phyloP scores from a whole-genome alignment of 371 early-diverging fungal species.

The Mucor circinelloides region DNA sequence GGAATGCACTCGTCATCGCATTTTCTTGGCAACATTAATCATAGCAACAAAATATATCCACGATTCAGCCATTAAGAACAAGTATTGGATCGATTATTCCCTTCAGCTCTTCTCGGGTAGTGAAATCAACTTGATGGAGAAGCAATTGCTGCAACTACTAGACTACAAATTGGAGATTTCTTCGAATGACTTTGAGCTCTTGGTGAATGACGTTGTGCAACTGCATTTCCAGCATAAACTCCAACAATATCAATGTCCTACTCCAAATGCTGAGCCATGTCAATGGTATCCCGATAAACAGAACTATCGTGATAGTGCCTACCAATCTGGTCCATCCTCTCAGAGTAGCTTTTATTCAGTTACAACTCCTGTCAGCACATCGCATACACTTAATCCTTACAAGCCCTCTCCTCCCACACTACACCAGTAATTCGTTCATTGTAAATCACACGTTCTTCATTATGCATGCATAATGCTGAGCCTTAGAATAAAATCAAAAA shows the following conservation, averaged over 20 bases:
- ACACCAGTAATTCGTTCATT: neutral
- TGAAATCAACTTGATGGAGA: constrained; percentile 84
- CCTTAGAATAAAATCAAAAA: too few species aligned
- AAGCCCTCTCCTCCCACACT: neutral
- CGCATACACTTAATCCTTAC: neutral
- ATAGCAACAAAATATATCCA: constrained; percentile 72
- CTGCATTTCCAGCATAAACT: constrained; percentile 1
- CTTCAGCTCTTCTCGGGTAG: constrained; percentile 62
- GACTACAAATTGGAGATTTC: constrained; percentile 23
- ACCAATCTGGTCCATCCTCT: neutral
- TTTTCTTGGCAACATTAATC: constrained; percentile 78
- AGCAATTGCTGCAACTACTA: constrained; percentile 73
- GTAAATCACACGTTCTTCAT: neutral
- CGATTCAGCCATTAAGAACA: constrained; percentile 76
- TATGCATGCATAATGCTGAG: too few species aligned
- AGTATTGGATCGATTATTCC: constrained; percentile 75
- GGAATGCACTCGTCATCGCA: constrained; percentile 78
- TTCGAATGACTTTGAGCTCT: constrained; percentile 5
- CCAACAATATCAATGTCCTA: neutral
- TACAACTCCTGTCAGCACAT: neutral
- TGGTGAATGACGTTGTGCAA: constrained; percentile 7
- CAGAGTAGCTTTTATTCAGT: neutral
- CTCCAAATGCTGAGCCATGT: neutral
- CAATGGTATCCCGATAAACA: neutral
- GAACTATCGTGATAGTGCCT: neutral